These are phyloP conservation scores for Eutrema yunnanense DNA, from an alignment of 345 rosid genomes.

Conservation along the genomic window DNA sequence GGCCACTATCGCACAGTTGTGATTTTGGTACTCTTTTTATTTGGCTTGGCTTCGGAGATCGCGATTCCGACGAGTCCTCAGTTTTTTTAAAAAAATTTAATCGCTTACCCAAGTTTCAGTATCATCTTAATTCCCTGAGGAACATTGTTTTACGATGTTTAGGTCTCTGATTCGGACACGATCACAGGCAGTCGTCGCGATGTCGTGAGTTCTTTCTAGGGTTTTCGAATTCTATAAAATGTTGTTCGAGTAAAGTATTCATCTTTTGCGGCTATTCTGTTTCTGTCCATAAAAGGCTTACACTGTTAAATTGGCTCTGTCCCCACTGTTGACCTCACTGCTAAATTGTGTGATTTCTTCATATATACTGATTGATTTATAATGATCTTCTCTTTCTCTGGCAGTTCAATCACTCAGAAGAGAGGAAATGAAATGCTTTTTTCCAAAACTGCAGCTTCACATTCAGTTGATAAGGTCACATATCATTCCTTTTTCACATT, in stretches of 20 bases:
- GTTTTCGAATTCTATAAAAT: not conserved
- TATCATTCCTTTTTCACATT: not conserved
- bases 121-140: not conserved
- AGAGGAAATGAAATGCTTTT: constrained; percentile 25
- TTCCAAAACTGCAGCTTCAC: constrained; percentile 19
- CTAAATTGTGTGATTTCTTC: not conserved
- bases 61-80: too few species aligned
- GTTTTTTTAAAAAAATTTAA: too few species aligned
- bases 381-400: constrained; percentile 3
- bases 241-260: constrained; percentile 1
- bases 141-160: constrained; percentile 4
- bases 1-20: constrained; percentile 14
- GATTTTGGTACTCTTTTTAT: not conserved
- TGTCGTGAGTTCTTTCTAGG: constrained; percentile 25
- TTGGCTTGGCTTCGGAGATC: too few species aligned
- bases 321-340: not conserved
- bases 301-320: not conserved
- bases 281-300: not conserved
- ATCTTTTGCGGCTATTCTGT: not conserved
- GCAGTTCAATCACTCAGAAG: constrained; percentile 20
- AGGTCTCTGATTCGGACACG: constrained; percentile 31
- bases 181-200: constrained; percentile 7
- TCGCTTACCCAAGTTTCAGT: not conserved
- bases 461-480: constrained; percentile 16
- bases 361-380: not conserved